Base-by-base conservation (phyloP, 2,329 filamentous ascomycete species). In the Xenoacremonium recifei region DNA sequence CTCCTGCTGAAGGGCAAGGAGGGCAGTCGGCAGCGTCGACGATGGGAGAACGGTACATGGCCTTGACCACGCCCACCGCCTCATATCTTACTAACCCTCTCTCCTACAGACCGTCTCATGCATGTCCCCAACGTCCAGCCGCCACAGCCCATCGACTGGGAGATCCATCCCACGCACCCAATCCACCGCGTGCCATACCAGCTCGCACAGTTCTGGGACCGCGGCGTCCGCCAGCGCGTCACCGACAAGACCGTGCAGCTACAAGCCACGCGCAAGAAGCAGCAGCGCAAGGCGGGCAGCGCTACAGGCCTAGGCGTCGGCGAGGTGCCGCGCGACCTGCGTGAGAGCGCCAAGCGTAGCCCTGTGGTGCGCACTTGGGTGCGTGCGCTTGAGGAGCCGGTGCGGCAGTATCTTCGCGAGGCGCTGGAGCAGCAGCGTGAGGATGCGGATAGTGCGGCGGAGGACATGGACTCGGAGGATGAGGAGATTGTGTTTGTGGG, bases 401-500 rank as follows among this genome's bases (percentile, higher is more conserved):
- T 97, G 7, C 72, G 93, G 34, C 72, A 73, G 33, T 96, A 92
- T 55, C 77, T 96, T 7, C 37, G 23, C 5, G 18, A 57, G 38
- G 49, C 50, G 21, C 42, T 42, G 9, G 35, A 40, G 19, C 29
- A 42, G 18, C n/a, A n/a, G n/a, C n/a, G n/a, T n/a, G 39, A 34
- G 6, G 49, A 59, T 15, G 47, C 50, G 5, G 45, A 59, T 23
- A 60, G 59, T 35, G 62, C 61, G 5, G 63, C 55, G 15, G 66
- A 68, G 20, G 68, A 72, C 35, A 66, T 70, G 41, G 76, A 79
- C 50, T 66, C 63, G 2, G 63, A 67, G 21, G 89, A 95, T 48
- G 90, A 96, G 48, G 89, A 96, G 68, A 89, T 96, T 51, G 90
- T 96, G 10, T 96, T 96, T 63, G 82, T 95, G 5, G 91, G 88